phyloP scores from a whole-genome alignment of 129 eudicot species.

The Logfia minima region DNA sequence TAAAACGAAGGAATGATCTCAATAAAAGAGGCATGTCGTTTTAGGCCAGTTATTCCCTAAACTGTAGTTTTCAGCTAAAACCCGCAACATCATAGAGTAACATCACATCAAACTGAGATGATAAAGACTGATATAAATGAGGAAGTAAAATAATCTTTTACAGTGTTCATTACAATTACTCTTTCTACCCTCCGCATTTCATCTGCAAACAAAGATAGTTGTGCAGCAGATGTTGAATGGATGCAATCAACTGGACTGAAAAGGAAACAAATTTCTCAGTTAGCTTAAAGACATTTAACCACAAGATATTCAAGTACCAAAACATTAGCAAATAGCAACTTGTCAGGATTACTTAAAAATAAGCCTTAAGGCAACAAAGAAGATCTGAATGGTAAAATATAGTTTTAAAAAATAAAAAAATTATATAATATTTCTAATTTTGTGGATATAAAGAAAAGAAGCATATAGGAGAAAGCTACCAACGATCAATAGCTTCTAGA shows the following conservation, averaged over 20 bases:
- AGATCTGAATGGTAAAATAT: no score
- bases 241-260: conserved; percentile 98
- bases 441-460: not conserved
- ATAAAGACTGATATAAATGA: conserved; percentile 7
- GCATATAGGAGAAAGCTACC: conserved; percentile 42
- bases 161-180: conserved; percentile 66
- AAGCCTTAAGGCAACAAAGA: not conserved
- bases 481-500: conserved; percentile 87
- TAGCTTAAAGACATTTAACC: not conserved
- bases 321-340: not conserved
- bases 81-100: no score
- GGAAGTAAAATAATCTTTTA: not conserved
- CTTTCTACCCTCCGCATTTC: conserved; percentile 98
- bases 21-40: not conserved
- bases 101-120: not conserved
- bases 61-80: not conserved
- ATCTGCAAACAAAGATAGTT: conserved; percentile 89
- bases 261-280: conserved; percentile 15
- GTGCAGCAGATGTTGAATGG: conserved; percentile 96
- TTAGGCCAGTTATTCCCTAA: not conserved
- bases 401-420: no score
- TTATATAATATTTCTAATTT: not conserved
- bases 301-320: not conserved
- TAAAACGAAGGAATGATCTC: not conserved
- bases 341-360: not conserved